phyloP scores from a whole-genome alignment of 140 eudicot genomes.

The Oenanthe javanica region DNA sequence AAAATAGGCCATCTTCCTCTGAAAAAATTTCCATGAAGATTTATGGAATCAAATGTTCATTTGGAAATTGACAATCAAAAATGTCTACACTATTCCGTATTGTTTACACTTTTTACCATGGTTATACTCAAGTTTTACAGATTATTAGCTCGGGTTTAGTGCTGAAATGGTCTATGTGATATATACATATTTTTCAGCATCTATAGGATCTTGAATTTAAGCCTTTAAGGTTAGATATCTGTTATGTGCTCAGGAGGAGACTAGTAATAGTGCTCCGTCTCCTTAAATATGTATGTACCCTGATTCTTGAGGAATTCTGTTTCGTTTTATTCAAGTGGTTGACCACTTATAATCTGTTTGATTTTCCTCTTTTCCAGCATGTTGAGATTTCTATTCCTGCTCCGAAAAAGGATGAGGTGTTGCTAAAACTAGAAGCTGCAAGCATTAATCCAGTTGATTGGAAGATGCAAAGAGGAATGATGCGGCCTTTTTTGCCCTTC shows the following conservation, averaged over 20 bases:
- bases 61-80: neutral
- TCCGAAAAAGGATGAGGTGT: slow-evolving; percentile 28
- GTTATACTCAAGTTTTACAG: neutral
- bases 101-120: neutral
- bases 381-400: slow-evolving; percentile 38
- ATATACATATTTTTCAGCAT: too few species aligned
- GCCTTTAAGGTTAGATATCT: neutral
- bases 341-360: neutral
- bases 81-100: neutral
- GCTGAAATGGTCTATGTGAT: neutral
- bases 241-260: neutral
- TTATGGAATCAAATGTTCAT: too few species aligned
- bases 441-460: slow-evolving; percentile 39
- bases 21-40: too few species aligned
- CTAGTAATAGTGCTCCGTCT: neutral
- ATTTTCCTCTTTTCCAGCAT: slow-evolving; percentile 19
- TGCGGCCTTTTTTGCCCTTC: slow-evolving; percentile 32
- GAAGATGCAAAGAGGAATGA: slow-evolving; percentile 33
- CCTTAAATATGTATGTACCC: neutral
- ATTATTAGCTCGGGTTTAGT: neutral
- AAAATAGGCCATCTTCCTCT: too few species aligned
- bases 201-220: neutral
- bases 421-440: slow-evolving; percentile 37
- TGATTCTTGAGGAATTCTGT: neutral
- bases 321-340: neutral